A percentile compares a stretch with the other conserved stretches of the same genome.
Conservation (phyloP, 345 rosid species). For the Brassica carinata region DNA sequence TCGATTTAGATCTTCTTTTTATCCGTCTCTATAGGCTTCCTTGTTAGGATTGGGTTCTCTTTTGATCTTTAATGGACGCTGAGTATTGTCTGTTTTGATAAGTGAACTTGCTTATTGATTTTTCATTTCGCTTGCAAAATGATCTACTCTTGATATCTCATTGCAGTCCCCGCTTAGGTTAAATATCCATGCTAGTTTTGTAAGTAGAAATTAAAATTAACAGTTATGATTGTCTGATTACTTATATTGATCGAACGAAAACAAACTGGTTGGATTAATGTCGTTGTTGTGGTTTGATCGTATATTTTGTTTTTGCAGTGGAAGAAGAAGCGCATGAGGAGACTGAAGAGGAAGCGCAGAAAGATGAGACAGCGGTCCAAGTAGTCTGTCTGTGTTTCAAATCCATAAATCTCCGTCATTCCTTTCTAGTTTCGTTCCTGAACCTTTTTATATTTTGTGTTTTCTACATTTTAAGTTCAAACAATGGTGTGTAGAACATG, state of each 20-base stretch:
- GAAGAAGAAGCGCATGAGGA: slow-evolving; percentile 54
- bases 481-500: slow-evolving; percentile 25
- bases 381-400: not conserved
- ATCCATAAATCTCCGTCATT: slow-evolving; percentile 17
- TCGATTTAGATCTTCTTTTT: not conserved
- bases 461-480: not conserved
- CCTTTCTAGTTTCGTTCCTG: slow-evolving; percentile 18
- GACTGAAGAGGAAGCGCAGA: slow-evolving; percentile 47
- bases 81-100: not conserved
- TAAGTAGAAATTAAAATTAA: too few species aligned
- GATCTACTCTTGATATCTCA: not conserved
- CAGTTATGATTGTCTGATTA: too few species aligned
- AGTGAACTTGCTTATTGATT: not conserved
- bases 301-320: slow-evolving; percentile 19
- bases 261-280: not conserved
- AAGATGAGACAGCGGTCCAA: slow-evolving; percentile 51
- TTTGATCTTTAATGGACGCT: not conserved
- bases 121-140: not conserved
- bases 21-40: not conserved
- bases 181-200: too few species aligned
- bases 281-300: not conserved
- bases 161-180: too few species aligned
- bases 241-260: too few species aligned
- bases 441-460: not conserved
- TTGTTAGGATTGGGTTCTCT: not conserved